These are phyloP conservation scores for Lipomyces spencermartinsiae DNA, from an alignment of 805 yeast genomes.

Conservation along the genomic window DNA sequence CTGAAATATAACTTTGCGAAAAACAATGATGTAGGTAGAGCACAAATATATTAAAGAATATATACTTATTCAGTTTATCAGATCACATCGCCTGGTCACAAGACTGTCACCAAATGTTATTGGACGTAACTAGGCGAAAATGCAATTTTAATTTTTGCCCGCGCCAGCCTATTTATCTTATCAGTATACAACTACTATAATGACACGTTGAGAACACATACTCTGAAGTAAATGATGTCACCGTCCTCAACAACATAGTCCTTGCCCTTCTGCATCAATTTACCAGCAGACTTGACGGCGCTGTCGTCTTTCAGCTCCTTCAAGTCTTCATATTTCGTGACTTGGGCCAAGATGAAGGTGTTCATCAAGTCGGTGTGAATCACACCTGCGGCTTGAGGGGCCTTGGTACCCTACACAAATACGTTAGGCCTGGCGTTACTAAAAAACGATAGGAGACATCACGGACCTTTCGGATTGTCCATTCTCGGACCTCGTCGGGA, in stretches of 20 bases:
- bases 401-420: slow-evolving; percentile 68
- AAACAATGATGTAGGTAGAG: background rate
- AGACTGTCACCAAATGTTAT: background rate
- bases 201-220: slow-evolving; percentile 5
- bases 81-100: background rate
- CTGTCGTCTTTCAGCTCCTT: slow-evolving; percentile 79
- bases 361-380: slow-evolving; percentile 94
- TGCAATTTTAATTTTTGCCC: slow-evolving; percentile 66
- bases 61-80: background rate
- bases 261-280: slow-evolving; percentile 89
- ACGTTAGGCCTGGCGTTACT: background rate
- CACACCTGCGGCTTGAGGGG: slow-evolving; percentile 99
- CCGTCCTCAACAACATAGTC: slow-evolving; percentile 95
- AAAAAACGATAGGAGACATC: background rate
- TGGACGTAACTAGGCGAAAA: background rate
- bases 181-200: background rate
- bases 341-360: slow-evolving; percentile 93
- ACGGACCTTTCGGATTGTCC: slow-evolving; percentile 79
- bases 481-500: slow-evolving; percentile 94
- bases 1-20: background rate
- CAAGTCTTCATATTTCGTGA: slow-evolving; percentile 83
- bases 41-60: background rate
- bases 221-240: slow-evolving; percentile 88
- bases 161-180: slow-evolving; percentile 67
- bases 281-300: slow-evolving; percentile 85